phyloP scores from a whole-genome alignment of 495 filamentous ascomycete species.

The Aspergillus indologenus region DNA sequence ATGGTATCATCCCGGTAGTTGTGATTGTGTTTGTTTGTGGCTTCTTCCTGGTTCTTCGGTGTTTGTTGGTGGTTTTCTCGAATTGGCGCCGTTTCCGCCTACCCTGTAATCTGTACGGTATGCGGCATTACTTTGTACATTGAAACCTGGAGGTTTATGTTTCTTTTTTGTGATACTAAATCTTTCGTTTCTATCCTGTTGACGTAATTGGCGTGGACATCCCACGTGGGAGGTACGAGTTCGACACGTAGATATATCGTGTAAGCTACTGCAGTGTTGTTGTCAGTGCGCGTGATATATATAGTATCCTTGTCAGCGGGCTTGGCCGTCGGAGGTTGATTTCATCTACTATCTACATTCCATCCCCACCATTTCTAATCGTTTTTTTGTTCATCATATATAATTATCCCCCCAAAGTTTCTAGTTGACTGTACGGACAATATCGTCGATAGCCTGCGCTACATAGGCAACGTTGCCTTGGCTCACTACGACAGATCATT shows the following conservation, averaged over 20 bases:
- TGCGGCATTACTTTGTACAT: no score
- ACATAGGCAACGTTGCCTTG: conserved; percentile 49
- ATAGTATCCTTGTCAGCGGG: neutral
- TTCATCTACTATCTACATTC: neutral
- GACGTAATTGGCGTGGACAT: neutral
- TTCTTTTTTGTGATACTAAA: no score
- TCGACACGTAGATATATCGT: neutral
- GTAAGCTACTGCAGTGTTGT: neutral
- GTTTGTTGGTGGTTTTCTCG: neutral
- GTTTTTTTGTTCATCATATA: conserved; percentile 1
- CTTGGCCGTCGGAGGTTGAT: neutral
- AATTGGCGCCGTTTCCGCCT: neutral
- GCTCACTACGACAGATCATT: conserved; percentile 44
- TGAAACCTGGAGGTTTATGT: no score
- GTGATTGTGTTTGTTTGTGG: neutral
- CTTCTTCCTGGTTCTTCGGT: neutral
- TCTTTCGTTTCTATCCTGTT: no score
- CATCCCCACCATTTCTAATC: neutral
- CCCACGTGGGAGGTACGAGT: neutral
- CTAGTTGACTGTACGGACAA: conserved; percentile 43
- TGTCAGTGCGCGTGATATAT: neutral
- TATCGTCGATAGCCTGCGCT: conserved; percentile 45
- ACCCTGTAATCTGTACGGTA: no score
- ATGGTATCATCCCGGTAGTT: no score
- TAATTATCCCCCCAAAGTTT: neutral